Percentiles rank a stretch among this genome's conserved stretches.
Evolutionary conservation across 805 yeast species (phyloP).

Genomic region (Zygotorulaspora danielsina): DNA sequence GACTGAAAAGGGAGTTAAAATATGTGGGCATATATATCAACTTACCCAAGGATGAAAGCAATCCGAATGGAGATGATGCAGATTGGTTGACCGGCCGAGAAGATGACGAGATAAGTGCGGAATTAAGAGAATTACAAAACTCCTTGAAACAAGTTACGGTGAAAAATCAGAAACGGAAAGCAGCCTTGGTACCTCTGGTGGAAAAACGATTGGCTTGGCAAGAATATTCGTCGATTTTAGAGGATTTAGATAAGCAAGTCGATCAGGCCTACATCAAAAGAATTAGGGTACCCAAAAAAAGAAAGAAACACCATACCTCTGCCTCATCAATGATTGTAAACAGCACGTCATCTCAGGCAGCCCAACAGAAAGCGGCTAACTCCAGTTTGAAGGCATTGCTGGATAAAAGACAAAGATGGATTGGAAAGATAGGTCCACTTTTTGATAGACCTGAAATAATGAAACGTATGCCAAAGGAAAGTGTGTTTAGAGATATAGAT

Average conservation of each 20-base stretch:
- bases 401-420: conserved; percentile 88
- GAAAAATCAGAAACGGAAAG: conserved; percentile 64
- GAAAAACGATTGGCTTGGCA: conserved; percentile 93
- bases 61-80: conserved; percentile 34
- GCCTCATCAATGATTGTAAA: conserved; percentile 20
- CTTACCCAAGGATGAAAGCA: conserved; percentile 34
- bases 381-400: conserved; percentile 72
- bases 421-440: conserved; percentile 80
- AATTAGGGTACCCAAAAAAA: conserved; percentile 60
- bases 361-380: conserved; percentile 66
- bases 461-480: conserved; percentile 67
- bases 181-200: conserved; percentile 60
- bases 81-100: conserved; percentile 75
- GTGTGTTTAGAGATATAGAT: conserved; percentile 46
- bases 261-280: conserved; percentile 90
- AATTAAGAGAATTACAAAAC: conserved; percentile 67
- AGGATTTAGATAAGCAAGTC: conserved; percentile 92
- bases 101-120: conserved; percentile 91
- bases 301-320: conserved; percentile 36
- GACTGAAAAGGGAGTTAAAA: conserved; percentile 80
- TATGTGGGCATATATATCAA: conserved; percentile 87
- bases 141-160: conserved; percentile 58
- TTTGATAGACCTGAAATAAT: conserved; percentile 64
- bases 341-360: conserved; percentile 38
- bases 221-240: conserved; percentile 83